Evolutionary conservation across 306 rosid species (phyloP).

Genomic region (Trifolium fragiferum): DNA sequence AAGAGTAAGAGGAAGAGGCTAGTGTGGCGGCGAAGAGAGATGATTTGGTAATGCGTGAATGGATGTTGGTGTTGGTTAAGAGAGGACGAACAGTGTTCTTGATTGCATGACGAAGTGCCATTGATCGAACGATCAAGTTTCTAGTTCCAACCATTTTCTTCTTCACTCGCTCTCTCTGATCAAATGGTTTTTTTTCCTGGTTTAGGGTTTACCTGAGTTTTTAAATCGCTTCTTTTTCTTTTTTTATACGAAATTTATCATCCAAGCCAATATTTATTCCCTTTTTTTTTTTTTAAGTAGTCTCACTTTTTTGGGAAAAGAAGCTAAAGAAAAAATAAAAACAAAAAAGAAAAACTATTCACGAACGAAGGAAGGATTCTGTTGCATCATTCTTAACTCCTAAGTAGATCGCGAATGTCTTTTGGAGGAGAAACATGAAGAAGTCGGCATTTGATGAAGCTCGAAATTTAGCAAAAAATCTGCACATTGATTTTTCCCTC

Average conservation of each 20-base stretch:
- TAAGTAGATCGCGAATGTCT: too few species aligned
- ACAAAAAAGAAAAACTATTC: too few species aligned
- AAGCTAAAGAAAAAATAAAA: too few species aligned
- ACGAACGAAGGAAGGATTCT: too few species aligned
- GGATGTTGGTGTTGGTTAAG: background rate
- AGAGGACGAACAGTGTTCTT: conserved; percentile 38
- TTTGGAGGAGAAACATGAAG: too few species aligned
- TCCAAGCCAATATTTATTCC: too few species aligned
- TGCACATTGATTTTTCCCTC: too few species aligned
- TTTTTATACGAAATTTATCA: background rate
- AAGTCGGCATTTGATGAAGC: too few species aligned
- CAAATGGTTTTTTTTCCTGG: background rate
- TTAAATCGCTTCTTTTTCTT: background rate
- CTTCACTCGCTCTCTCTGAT: background rate
- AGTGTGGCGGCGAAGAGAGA: conserved; percentile 40
- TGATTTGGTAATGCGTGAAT: conserved; percentile 24
- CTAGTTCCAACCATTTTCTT: conserved; percentile 39
- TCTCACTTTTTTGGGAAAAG: too few species aligned
- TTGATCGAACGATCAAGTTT: conserved; percentile 41
- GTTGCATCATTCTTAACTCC: too few species aligned
- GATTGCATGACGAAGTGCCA: conserved; percentile 34
- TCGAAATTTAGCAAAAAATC: too few species aligned
- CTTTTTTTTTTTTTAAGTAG: too few species aligned
- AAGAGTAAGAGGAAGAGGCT: conserved; percentile 23
- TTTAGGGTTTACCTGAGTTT: conserved; percentile 20